These are phyloP conservation scores for Penicillium thymicola DNA, from an alignment of 2,329 filamentous ascomycete species.

Conservation along the genomic window DNA sequence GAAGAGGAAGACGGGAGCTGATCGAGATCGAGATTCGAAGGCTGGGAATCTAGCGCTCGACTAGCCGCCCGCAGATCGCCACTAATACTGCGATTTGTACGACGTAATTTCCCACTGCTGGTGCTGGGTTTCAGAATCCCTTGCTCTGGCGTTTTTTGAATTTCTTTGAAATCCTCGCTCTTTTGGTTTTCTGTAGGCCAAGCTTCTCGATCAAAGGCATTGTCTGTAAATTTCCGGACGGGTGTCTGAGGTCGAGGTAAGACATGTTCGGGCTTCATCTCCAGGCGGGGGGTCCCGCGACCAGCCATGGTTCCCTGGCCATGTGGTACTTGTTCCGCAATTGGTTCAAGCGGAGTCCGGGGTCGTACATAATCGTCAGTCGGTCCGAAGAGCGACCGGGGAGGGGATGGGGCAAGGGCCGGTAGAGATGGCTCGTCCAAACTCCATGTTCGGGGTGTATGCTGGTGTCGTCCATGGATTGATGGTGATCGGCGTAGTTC, in stretches of 20 bases:
- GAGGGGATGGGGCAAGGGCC: constrained; percentile 24
- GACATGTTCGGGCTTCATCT: constrained; percentile 42
- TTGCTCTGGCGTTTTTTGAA: constrained; percentile 37
- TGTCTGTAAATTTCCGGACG: constrained; percentile 34
- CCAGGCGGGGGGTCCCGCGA: constrained; percentile 32
- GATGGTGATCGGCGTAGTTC: constrained; percentile 36
- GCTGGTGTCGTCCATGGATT: constrained; percentile 36
- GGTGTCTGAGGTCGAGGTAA: constrained; percentile 33
- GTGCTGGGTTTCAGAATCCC: constrained; percentile 32
- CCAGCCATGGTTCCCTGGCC: constrained; percentile 40
- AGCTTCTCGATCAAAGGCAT: constrained; percentile 28
- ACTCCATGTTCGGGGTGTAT: constrained; percentile 28
- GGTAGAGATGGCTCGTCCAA: constrained; percentile 25
- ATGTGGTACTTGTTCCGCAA: constrained; percentile 49
- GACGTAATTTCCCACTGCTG: constrained; percentile 63
- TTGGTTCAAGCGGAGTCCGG: constrained; percentile 48
- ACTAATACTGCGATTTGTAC: constrained; percentile 65
- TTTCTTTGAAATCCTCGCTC: not conserved
- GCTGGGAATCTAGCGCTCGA: constrained; percentile 45
- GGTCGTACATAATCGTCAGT: constrained; percentile 35
- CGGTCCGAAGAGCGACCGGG: constrained; percentile 36
- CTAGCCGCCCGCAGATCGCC: constrained; percentile 71
- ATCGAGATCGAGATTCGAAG: constrained; percentile 37
- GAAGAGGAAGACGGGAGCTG: constrained; percentile 50
- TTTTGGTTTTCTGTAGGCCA: constrained; percentile 31